phyloP scores from a whole-genome alignment of 2,329 filamentous ascomycete species.

The Chlorencoelia australis region DNA sequence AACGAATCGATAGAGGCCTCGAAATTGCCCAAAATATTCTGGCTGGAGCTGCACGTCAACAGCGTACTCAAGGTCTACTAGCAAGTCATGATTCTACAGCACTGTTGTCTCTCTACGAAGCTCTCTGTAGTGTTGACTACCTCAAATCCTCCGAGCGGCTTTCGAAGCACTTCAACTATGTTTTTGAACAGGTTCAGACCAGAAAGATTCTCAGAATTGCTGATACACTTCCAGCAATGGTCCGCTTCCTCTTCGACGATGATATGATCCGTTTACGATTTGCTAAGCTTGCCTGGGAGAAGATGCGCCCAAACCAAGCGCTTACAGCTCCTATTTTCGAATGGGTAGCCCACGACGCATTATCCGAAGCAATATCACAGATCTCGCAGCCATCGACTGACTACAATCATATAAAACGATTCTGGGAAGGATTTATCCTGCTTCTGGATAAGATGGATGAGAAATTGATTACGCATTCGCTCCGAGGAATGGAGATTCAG shows the following conservation, averaged over 20 bases:
- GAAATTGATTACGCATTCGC: conserved; percentile 63
- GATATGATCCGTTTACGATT: conserved; percentile 55
- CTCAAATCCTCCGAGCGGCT: conserved; percentile 38
- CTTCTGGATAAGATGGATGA: conserved; percentile 67
- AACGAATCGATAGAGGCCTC: conserved; percentile 50
- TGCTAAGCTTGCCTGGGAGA: conserved; percentile 57
- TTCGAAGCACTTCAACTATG: conserved; percentile 55
- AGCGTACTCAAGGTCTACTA: conserved; percentile 22
- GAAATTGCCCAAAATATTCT: conserved; percentile 45
- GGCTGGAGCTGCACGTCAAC: conserved; percentile 19
- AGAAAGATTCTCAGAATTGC: conserved; percentile 71
- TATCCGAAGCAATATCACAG: conserved; percentile 55
- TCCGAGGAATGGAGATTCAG: conserved; percentile 71
- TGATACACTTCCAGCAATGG: conserved; percentile 70
- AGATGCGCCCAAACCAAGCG: conserved; percentile 44
- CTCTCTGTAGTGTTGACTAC: conserved; percentile 74
- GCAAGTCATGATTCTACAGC: conserved; percentile 40
- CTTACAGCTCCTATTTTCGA: conserved; percentile 71
- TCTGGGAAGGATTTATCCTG: conserved; percentile 69
- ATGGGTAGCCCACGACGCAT: conserved; percentile 69
- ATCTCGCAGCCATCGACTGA: conserved; percentile 44
- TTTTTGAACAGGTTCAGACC: conserved; percentile 71
- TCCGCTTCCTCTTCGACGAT: conserved; percentile 71
- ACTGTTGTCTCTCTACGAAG: conserved; percentile 77
- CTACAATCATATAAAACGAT: conserved; percentile 48